Evolutionary conservation across 768 basidiomycete species (phyloP), one percentile per base, ranked within the genome.

Genomic region (Coprinopsis marcescibilis): DNA sequence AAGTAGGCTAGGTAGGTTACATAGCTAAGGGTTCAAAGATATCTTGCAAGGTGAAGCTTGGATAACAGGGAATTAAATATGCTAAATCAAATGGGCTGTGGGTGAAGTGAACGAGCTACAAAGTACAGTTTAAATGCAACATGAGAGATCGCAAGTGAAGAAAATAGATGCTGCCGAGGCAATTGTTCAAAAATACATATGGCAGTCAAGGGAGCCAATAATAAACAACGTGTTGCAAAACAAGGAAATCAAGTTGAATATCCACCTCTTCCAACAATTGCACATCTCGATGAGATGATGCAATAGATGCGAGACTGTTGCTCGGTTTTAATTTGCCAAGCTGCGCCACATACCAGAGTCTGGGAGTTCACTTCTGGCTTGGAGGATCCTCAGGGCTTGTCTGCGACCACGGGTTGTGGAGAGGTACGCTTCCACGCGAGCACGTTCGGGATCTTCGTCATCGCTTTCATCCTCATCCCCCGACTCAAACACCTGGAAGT

Each of bases 321-420:
- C 6, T 17, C 34, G 7, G 33, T 15, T 39, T 59, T 50, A 62
- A 30, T 59, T 61, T 21, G 81, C 85, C 56, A 89, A 66, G 67
- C 87, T 89, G 56, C 85, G 73, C 85, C 85, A 89, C 85, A 89
- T 88, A 29, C 85, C 82, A 48, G 73, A 75, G 49, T 73, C 75
- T 2, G 87, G 87, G 20, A 89, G 52, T 61, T 77, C 73, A 53
- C 77, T 83, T 40, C 85, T 74, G 17, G 78, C 77, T 58, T 88
- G 74, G 42, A 89, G 65, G 41, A 90, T 90, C 64, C 71, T 79
- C 52, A 81, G 58, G 1, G 87, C 86, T 37, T 70, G 76, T 51
- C 71, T 72, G 37, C 80, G 70, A 1, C 80, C 78, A 33, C 80
- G 72, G 35, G 19, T 44, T 3, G 42, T 49, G 2, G 48, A 3